Evolutionary conservation across 345 rosid species (phyloP).

Genomic region (Acer negundo): DNA sequence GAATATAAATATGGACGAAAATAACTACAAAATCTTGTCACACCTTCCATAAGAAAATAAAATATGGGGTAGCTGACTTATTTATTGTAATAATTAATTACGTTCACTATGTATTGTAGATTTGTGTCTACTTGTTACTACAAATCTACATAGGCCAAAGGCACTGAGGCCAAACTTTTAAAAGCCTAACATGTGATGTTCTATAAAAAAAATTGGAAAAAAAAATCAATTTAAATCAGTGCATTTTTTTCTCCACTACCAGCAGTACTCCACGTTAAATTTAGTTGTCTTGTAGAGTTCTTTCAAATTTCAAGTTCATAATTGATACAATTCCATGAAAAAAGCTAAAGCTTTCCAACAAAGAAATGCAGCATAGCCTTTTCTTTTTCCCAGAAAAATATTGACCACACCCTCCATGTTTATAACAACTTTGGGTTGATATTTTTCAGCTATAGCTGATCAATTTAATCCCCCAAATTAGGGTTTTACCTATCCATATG

Average conservation of each 20-base stretch:
- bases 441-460: background rate
- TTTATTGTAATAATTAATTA: background rate
- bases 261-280: background rate
- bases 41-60: background rate
- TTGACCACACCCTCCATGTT: background rate
- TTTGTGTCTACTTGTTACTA: background rate
- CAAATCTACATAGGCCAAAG: background rate
- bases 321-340: background rate
- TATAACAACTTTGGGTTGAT: background rate
- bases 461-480: background rate
- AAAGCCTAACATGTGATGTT: background rate
- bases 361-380: background rate
- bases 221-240: background rate
- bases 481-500: background rate
- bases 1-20: background rate
- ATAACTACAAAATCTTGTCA: background rate
- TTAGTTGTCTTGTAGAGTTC: background rate
- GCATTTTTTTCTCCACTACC: background rate
- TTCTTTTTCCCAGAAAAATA: background rate
- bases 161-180: conserved; percentile 10
- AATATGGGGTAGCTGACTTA: background rate
- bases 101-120: background rate
- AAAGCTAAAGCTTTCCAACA: background rate
- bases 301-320: background rate
- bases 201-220: background rate